A percentile compares a stretch with the other conserved stretches of the same genome.
Conservation (phyloP, 805 yeast genomes). For the Metschnikowia kunwiensis region DNA sequence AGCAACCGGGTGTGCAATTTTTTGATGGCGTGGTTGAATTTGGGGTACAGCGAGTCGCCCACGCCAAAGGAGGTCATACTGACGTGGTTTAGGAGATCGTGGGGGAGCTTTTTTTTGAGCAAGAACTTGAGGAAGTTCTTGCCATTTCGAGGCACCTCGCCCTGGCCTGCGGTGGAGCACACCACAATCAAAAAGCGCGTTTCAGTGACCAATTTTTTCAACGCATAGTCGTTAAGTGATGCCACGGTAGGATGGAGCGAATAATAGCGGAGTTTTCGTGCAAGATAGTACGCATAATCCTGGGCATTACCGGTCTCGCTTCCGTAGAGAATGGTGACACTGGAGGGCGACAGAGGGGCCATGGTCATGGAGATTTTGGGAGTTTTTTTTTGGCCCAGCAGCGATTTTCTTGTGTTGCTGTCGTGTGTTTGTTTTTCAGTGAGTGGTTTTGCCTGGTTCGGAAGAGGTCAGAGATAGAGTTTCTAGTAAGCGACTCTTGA, state of each 20-base stretch:
- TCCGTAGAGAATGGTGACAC: constrained; percentile 70
- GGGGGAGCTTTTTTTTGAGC: constrained; percentile 60
- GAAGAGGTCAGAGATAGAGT: too few species aligned
- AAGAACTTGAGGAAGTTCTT: constrained; percentile 71
- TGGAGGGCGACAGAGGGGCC: neutral
- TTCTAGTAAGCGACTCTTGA: too few species aligned
- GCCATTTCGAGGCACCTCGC: constrained; percentile 81
- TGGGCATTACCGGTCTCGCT: constrained; percentile 92
- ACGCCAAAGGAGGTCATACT: constrained; percentile 76
- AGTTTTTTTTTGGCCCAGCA: too few species aligned
- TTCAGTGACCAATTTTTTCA: constrained; percentile 49
- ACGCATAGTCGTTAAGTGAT: constrained; percentile 59
- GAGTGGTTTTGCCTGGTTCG: too few species aligned
- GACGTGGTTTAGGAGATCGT: constrained; percentile 57
- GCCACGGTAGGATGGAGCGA: constrained; percentile 48
- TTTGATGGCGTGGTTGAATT: constrained; percentile 82
- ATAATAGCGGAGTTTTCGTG: constrained; percentile 51
- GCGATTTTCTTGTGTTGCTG: too few species aligned
- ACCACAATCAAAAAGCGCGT: constrained; percentile 51
- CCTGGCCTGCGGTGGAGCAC: constrained; percentile 94
- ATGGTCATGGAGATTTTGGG: neutral
- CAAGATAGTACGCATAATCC: constrained; percentile 71
- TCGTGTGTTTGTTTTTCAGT: too few species aligned
- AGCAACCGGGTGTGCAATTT: constrained; percentile 73
- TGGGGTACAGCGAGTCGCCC: constrained; percentile 90